These are phyloP conservation scores for Ascochyta pisi DNA, from an alignment of 2,329 filamentous ascomycete species.

Conservation along the genomic window DNA sequence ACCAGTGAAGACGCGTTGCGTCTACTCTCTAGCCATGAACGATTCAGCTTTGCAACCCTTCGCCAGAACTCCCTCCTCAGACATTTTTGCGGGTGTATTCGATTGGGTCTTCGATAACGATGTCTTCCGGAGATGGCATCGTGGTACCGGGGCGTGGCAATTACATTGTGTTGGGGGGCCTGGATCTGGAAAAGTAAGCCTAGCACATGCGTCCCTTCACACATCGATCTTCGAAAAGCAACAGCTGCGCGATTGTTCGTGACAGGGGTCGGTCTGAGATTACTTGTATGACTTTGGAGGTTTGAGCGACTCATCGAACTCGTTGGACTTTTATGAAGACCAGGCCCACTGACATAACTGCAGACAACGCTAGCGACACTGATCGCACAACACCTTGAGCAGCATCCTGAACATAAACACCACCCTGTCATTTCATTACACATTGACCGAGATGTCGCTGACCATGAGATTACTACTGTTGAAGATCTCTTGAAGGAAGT, in stretches of 20 bases:
- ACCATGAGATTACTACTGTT: constrained; percentile 11
- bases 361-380: constrained; percentile 15
- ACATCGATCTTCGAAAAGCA: background rate
- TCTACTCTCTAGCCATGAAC: background rate
- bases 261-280: too few species aligned
- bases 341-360: background rate
- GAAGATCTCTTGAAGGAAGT: constrained; percentile 18
- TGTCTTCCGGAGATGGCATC: constrained; percentile 18
- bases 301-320: too few species aligned
- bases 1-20: background rate
- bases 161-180: constrained; percentile 29
- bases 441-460: constrained; percentile 5
- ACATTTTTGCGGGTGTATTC: constrained; percentile 23
- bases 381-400: background rate
- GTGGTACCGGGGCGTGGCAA: constrained; percentile 18
- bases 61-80: constrained; percentile 11
- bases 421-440: constrained; percentile 1
- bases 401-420: background rate
- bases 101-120: constrained; percentile 22
- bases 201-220: background rate
- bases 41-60: constrained; percentile 6
- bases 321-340: background rate
- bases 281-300: too few species aligned
- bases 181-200: constrained; percentile 26
- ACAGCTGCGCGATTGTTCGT: background rate